Percentiles rank a stretch among this genome's conserved stretches.
Conservation (phyloP, 495 filamentous ascomycete species). For the Massariosphaeria phaeospora region DNA sequence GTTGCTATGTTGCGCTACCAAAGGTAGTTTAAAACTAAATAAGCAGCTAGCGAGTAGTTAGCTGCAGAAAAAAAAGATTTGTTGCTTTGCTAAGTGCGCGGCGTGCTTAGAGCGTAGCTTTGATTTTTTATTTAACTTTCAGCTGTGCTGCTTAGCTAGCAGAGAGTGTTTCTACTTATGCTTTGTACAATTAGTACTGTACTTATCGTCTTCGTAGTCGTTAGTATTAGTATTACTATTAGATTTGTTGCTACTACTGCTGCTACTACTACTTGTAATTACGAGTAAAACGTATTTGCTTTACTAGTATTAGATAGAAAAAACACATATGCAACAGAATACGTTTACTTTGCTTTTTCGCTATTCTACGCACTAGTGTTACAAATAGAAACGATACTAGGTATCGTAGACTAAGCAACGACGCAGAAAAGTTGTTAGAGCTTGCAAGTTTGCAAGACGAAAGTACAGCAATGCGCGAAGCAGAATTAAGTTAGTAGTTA, state of each 20-base stretch:
- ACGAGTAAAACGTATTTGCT: conserved; percentile 1
- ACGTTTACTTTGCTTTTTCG: conserved; percentile 3
- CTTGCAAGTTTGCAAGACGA: no score
- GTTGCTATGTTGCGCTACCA: conserved; percentile 1
- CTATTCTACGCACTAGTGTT: background rate
- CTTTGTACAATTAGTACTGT: conserved; percentile 1
- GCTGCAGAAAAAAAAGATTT: background rate
- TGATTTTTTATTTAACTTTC: conserved; percentile 1
- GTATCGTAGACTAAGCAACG: no score
- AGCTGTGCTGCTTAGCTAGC: conserved; percentile 2
- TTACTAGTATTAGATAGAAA: conserved; percentile 2
- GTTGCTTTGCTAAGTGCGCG: conserved; percentile 4
- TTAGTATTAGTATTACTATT: background rate
- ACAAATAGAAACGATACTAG: no score
- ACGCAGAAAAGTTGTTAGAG: no score
- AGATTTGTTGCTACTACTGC: background rate
- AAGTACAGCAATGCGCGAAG: no score
- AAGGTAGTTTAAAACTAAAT: background rate
- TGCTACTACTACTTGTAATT: conserved; percentile 1
- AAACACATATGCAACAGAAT: conserved; percentile 2
- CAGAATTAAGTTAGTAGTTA: no score
- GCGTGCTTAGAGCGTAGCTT: conserved; percentile 9
- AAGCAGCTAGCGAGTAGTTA: background rate
- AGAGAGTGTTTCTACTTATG: conserved; percentile 1
- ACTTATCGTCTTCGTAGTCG: background rate